phyloP scores from a whole-genome alignment of 805 yeast species.

The Suhomyces sp. region DNA sequence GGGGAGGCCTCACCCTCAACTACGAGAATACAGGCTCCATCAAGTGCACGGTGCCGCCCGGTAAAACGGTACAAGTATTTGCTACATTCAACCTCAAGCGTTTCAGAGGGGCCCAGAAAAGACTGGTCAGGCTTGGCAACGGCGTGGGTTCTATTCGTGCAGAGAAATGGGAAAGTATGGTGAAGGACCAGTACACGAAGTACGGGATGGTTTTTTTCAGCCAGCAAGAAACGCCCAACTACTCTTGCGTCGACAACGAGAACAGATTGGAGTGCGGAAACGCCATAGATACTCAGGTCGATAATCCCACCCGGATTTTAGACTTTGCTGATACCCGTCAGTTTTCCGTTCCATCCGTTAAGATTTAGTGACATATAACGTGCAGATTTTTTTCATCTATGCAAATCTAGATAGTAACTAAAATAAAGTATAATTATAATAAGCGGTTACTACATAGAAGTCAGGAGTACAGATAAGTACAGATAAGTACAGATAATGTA shows the following conservation, averaged over 20 bases:
- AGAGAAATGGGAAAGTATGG: neutral
- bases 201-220: neutral
- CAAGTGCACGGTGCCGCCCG: conserved; percentile 15
- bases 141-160: neutral
- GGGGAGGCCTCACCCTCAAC: neutral
- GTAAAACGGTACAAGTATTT: conserved; percentile 17
- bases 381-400: too few species aligned
- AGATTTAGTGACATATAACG: neutral
- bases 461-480: too few species aligned
- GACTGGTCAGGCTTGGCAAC: neutral
- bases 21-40: conserved; percentile 12
- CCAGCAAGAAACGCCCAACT: neutral
- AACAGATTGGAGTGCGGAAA: neutral
- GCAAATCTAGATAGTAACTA: too few species aligned
- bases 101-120: conserved; percentile 14
- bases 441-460: too few species aligned
- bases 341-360: neutral
- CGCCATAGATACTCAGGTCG: conserved; percentile 7
- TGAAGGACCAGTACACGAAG: neutral
- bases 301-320: neutral
- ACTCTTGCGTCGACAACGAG: conserved; percentile 10
- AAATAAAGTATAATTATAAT: too few species aligned
- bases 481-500: too few species aligned
- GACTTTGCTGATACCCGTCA: neutral
- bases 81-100: conserved; percentile 9